Percentiles rank a stretch among this genome's conserved stretches.
Evolutionary conservation across 1,284 basidiomycete genomes (phyloP).

Genomic region (Rhodotorula sp.): DNA sequence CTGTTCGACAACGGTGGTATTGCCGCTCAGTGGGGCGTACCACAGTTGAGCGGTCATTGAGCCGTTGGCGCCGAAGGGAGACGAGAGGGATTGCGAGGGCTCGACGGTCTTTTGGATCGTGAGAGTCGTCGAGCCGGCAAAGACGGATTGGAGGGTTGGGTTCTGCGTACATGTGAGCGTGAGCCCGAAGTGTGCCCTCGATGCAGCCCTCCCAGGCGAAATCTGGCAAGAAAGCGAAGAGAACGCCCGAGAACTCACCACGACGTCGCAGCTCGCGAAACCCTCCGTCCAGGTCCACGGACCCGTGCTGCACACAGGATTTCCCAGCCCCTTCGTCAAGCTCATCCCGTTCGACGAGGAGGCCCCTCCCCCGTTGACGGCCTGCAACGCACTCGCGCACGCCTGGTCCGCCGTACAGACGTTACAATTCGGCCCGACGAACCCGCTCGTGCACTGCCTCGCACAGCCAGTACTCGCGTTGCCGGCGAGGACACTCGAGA

Average conservation of each 20-base stretch:
- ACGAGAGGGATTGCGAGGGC: conserved; percentile 62
- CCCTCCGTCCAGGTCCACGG: conserved; percentile 42
- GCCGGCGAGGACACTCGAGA: conserved; percentile 24
- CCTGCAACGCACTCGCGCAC: conserved; percentile 25
- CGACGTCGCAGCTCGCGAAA: conserved; percentile 67
- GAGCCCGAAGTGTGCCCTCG: conserved; percentile 15
- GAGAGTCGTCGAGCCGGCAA: conserved; percentile 64
- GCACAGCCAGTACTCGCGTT: conserved; percentile 27
- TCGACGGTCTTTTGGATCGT: conserved; percentile 74
- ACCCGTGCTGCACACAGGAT: conserved; percentile 31
- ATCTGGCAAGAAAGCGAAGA: conserved; percentile 30
- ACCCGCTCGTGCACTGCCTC: conserved; percentile 40
- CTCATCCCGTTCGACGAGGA: neutral
- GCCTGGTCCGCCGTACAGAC: conserved; percentile 31
- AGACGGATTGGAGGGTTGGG: conserved; percentile 71
- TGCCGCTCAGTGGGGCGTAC: conserved; percentile 53
- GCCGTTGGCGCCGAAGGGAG: conserved; percentile 60
- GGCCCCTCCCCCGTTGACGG: neutral
- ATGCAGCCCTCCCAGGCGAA: too few relatives aligned
- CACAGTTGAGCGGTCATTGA: conserved; percentile 71
- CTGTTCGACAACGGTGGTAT: conserved; percentile 46
- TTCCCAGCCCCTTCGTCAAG: conserved; percentile 10
- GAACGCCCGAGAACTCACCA: conserved; percentile 46
- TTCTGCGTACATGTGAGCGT: conserved; percentile 57
- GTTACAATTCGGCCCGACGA: conserved; percentile 40